Base-by-base conservation (phyloP, 2,329 filamentous ascomycete species). In the Thelonectria olida region DNA sequence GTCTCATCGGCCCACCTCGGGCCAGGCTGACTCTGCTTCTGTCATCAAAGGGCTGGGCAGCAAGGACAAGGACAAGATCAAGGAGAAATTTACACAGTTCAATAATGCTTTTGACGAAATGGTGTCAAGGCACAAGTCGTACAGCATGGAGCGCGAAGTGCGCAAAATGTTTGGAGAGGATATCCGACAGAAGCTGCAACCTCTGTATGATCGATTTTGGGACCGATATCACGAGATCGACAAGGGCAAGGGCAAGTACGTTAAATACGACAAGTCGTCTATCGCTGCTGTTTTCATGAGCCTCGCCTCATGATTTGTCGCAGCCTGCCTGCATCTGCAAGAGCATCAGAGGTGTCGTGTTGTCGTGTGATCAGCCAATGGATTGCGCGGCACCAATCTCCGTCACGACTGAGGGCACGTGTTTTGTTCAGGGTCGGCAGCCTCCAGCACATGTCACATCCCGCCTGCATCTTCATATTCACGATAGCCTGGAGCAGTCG, bases 151-250 rank as follows among this genome's bases (percentile, higher is more conserved):
- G 80, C 87, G 88, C 22, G 95, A 98, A 75, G 95, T 98, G 28
- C 87, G 93, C 42, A 85, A 88, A 64, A 88, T 91, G 78, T 86
- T 98, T 71, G 90, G 88, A 15, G 89, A 90, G 70, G 94, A 97
- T 73, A 90, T 98, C 65, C 92, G 96, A 76, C 90, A 90, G 70
- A 92, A 97, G 80, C 90, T 99, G 57, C 95, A 98, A 79, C 94
- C 95, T 55, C 84, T 99, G 13, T 99, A 99, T 80, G 91, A 91
- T 64, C 87, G 96, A 45, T 99, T 99, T 79, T 98, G 93, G 89
- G 96, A 98, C 78, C 87, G 95, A 25, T 99, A 99, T 75, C 94
- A 97, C 75, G 96, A 98, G 79, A 89, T 98, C 66, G 95, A 98
- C 79, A 97, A 97, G 82, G 96, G 96, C 61, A 96, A 94, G 80